Conservation (phyloP, 148 eudicot species). For the Pharnaceum exiguum region DNA sequence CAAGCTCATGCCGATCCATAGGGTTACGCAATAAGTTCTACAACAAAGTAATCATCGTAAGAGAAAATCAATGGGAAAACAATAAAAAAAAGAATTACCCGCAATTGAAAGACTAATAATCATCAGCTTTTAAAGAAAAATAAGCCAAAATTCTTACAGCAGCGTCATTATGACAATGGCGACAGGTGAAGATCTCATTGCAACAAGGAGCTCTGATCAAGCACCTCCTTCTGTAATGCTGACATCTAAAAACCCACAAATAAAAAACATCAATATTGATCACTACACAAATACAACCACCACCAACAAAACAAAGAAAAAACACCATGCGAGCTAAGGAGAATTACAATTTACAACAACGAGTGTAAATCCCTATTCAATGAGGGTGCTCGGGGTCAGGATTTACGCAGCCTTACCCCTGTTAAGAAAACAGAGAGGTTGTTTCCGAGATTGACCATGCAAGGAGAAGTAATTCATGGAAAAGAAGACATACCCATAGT, state of each 20-base stretch:
- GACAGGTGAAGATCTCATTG: constrained; percentile 82
- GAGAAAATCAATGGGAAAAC: constrained; percentile 8
- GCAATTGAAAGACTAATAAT: background rate
- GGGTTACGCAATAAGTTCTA: constrained; percentile 55
- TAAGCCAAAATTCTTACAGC: constrained; percentile 33
- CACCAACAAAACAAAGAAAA: background rate
- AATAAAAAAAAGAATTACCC: constrained; percentile 3
- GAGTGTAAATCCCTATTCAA: too few species aligned
- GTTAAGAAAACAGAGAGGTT: background rate
- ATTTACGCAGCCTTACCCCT: too few species aligned
- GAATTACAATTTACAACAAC: too few species aligned
- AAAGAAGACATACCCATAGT: constrained; percentile 66
- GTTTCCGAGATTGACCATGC: background rate
- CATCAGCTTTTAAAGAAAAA: background rate
- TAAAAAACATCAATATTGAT: constrained; percentile 11
- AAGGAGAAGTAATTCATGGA: background rate
- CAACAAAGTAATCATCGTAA: constrained; percentile 9
- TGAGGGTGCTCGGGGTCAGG: too few species aligned
- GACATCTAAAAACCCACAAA: constrained; percentile 45
- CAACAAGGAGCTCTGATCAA: constrained; percentile 94
- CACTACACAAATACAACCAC: too few species aligned
- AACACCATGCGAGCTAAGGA: too few species aligned
- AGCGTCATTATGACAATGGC: constrained; percentile 94
- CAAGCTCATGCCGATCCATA: constrained; percentile 76
- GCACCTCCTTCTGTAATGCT: constrained; percentile 96